Percentiles rank a stretch among this genome's conserved stretches.
Conservation (phyloP, 768 basidiomycete genomes). For the Mycena venus region DNA sequence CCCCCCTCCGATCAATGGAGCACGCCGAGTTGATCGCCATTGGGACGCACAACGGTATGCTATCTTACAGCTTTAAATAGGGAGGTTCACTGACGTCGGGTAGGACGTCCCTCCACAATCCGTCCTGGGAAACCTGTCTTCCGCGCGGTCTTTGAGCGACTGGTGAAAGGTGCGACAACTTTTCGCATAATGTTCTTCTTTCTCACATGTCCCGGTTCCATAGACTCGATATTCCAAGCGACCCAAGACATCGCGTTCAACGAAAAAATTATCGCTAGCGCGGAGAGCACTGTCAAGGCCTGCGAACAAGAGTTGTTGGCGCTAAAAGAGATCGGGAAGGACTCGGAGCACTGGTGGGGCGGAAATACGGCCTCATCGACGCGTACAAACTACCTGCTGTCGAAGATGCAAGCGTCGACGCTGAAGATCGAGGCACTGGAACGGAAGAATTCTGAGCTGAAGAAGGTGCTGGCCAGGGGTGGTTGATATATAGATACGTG, state of each 20-base stretch:
- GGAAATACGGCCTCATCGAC: slow-evolving; percentile 63
- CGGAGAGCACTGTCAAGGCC: slow-evolving; percentile 74
- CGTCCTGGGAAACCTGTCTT: slow-evolving; percentile 93
- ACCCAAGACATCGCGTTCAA: slow-evolving; percentile 88
- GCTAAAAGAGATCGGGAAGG: slow-evolving; percentile 74
- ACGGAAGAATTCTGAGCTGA: slow-evolving; percentile 76
- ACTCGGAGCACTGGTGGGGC: slow-evolving; percentile 59
- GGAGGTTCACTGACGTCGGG: slow-evolving; percentile 9
- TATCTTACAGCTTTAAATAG: no score
- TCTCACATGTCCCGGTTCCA: slow-evolving; percentile 21
- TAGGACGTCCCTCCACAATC: slow-evolving; percentile 78
- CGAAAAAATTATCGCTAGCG: slow-evolving; percentile 68
- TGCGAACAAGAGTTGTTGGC: slow-evolving; percentile 84
- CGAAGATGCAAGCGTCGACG: slow-evolving; percentile 81
- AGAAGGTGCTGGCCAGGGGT: slow-evolving; percentile 64
- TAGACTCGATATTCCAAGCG: slow-evolving; percentile 85
- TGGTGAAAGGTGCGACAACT: slow-evolving; percentile 75
- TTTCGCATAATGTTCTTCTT: not conserved
- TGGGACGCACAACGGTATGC: slow-evolving; percentile 73
- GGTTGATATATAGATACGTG: slow-evolving; percentile 30
- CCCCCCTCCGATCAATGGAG: slow-evolving; percentile 85
- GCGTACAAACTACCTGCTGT: slow-evolving; percentile 76
- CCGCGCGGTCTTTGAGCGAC: slow-evolving; percentile 84
- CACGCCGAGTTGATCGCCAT: slow-evolving; percentile 90
- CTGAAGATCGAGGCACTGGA: slow-evolving; percentile 79